phyloP scores from a whole-genome alignment of 108 stramenopile species.

The Skeletonema tropicum region DNA sequence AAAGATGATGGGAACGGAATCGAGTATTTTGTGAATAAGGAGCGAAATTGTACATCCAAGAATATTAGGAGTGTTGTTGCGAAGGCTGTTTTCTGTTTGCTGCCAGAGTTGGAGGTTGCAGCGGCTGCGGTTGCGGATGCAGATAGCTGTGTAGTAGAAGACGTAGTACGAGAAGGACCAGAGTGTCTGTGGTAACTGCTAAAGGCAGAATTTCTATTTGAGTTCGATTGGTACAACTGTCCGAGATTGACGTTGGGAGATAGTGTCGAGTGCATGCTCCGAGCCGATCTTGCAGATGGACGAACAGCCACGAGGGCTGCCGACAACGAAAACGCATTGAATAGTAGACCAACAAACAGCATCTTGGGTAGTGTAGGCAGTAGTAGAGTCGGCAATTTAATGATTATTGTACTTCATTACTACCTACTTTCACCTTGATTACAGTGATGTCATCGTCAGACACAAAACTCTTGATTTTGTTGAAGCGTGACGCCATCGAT shows the following conservation, averaged over 20 bases:
- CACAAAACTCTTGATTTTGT: too few species aligned
- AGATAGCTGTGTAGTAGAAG: not conserved
- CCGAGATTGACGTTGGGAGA: not conserved
- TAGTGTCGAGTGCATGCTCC: not conserved
- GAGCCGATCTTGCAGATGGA: not conserved
- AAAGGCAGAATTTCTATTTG: not conserved
- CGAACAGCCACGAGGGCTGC: constrained; percentile 1
- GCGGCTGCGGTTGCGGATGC: not conserved
- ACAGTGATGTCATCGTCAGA: too few species aligned
- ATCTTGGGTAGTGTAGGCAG: not conserved
- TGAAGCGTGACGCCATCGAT: too few species aligned
- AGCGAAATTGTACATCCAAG: constrained; percentile 62
- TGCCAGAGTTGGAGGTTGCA: not conserved
- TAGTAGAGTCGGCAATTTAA: not conserved
- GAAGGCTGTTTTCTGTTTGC: constrained; percentile 7
- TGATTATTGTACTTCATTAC: too few species aligned
- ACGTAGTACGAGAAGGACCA: not conserved
- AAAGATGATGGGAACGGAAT: constrained; percentile 50
- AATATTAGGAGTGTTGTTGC: constrained; percentile 53
- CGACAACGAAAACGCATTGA: not conserved
- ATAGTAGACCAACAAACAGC: not conserved
- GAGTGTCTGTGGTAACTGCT: not conserved
- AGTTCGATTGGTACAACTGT: not conserved
- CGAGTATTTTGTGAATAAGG: constrained; percentile 43
- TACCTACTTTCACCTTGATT: too few species aligned